Evolutionary conservation across 768 basidiomycete species (phyloP).

Genomic region (Candolleomyces eurysporus): DNA sequence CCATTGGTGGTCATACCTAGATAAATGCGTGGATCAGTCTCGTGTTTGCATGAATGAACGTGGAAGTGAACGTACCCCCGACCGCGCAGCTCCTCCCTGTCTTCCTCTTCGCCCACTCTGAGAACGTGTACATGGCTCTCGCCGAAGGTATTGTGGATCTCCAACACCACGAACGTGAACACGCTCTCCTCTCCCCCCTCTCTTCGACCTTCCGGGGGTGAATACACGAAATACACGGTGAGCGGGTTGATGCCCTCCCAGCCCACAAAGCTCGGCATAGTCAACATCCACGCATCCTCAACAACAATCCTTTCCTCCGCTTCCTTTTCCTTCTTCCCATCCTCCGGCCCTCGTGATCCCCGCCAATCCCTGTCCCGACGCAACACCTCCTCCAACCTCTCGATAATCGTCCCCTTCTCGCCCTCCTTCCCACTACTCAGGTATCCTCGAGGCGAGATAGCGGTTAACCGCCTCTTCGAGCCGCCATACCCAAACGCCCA

Average conservation of each 20-base stretch:
- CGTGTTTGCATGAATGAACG: background rate
- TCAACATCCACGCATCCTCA: slow-evolving; percentile 66
- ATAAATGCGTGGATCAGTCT: background rate
- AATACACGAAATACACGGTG: slow-evolving; percentile 66
- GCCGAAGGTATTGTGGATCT: slow-evolving; percentile 76
- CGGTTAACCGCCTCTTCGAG: slow-evolving; percentile 40
- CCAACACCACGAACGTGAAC: slow-evolving; percentile 1
- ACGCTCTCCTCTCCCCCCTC: background rate
- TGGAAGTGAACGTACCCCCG: slow-evolving; percentile 25
- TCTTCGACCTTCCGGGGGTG: background rate
- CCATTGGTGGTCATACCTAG: slow-evolving; percentile 62
- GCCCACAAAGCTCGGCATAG: slow-evolving; percentile 68
- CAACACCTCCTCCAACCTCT: slow-evolving; percentile 41
- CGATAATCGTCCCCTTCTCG: slow-evolving; percentile 27
- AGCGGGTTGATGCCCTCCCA: slow-evolving; percentile 72
- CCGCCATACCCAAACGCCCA: slow-evolving; percentile 57
- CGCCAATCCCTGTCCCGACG: slow-evolving; percentile 4
- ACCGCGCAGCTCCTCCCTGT: slow-evolving; percentile 21
- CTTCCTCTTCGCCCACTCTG: slow-evolving; percentile 43
- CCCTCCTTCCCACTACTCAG: slow-evolving; percentile 27
- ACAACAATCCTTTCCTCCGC: slow-evolving; percentile 15
- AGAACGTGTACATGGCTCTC: slow-evolving; percentile 65
- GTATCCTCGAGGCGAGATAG: slow-evolving; percentile 46
- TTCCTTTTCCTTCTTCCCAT: slow-evolving; percentile 3
- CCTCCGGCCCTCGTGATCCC: no score